phyloP scores from a whole-genome alignment of 1,284 basidiomycete species.

The Tilletia indica region DNA sequence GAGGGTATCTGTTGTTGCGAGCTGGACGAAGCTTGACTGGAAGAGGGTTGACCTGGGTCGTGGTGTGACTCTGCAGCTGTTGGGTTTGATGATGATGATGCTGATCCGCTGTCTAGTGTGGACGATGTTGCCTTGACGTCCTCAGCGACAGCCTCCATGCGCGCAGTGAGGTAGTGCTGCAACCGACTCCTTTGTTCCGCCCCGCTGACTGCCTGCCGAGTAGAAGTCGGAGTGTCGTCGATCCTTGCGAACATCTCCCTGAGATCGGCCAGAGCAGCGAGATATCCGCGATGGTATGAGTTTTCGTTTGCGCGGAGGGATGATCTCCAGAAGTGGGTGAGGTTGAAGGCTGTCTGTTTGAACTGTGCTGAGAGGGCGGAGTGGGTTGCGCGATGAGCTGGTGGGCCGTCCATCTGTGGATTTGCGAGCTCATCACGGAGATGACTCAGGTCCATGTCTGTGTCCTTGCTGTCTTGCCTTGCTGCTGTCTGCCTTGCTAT shows the following conservation, averaged over 20 bases:
- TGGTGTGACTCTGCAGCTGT: background rate
- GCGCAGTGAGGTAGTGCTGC: background rate
- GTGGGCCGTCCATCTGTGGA: constrained; percentile 5
- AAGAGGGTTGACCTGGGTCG: background rate
- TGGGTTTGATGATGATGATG: background rate
- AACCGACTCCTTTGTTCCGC: background rate
- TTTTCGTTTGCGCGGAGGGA: background rate
- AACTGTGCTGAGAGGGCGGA: constrained; percentile 16
- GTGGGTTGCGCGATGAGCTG: constrained; percentile 1
- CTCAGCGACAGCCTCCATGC: constrained; percentile 14
- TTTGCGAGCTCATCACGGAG: constrained; percentile 16
- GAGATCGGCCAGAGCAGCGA: constrained; percentile 11
- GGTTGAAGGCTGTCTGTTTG: constrained; percentile 3
- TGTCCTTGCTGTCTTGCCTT: no score
- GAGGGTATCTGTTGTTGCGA: no score
- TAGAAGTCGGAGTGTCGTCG: background rate
- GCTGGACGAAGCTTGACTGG: background rate
- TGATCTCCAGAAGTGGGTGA: constrained; percentile 10
- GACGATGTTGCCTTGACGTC: constrained; percentile 11
- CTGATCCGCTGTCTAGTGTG: no score
- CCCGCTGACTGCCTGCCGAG: background rate
- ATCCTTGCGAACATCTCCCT: background rate
- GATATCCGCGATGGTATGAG: constrained; percentile 16
- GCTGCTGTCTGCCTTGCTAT: no score
- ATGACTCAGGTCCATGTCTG: constrained; percentile 15